Base-by-base conservation (phyloP, 805 yeast species). In the Ogataea chonburiensis region DNA sequence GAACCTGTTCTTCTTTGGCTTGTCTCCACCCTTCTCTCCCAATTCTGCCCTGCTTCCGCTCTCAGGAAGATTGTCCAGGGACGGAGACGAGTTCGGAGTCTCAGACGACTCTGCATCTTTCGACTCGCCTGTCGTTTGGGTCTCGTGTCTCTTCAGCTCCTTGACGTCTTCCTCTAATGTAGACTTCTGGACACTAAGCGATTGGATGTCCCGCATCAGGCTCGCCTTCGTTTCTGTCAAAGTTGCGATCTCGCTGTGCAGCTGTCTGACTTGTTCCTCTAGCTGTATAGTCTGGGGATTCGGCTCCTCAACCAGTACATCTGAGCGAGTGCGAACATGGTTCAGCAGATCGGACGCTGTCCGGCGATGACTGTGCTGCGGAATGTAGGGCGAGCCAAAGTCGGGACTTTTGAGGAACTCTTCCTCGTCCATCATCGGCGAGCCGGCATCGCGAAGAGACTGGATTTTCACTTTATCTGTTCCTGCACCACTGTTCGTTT, bases 161-260 rank as follows among this genome's bases (percentile, higher is more conserved):
- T 33, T 53, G 24, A 80, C 60, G 36, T 79, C 86, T 12, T 48
- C 43, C 30, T 59, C 61, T 34, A 86, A 58, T 12, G 61, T 57
- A 21, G 62, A 65, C 58, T 73, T 80, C 30, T 71, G 70, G 0
- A 49, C 42, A 19, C 61, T 68, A 43, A 87, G 61, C 13, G 63
- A 70, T 31, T 67, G 71, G 10, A 83, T 67, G 24, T 82, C 87
- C 27, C 61, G 64, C 14, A 63, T 39, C 22, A 81, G 46, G 5
- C 56, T 56, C 2, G 70, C 66, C 44, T 72, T 76, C 1, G 66
- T 60, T 2, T 66, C 34, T 2, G 56, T 52, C 37, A 74, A 53
- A 17, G 64, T 60, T 18, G 58, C 51, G 12, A 75, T 46, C 40
- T 75, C 80, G 15, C 52, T 41, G 43, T 61, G 70, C 34, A 69